A percentile compares a stretch with the other conserved stretches of the same genome.
These are phyloP conservation scores for Corylus heterophylla DNA, from an alignment of 306 rosid genomes.

Conservation along the genomic window DNA sequence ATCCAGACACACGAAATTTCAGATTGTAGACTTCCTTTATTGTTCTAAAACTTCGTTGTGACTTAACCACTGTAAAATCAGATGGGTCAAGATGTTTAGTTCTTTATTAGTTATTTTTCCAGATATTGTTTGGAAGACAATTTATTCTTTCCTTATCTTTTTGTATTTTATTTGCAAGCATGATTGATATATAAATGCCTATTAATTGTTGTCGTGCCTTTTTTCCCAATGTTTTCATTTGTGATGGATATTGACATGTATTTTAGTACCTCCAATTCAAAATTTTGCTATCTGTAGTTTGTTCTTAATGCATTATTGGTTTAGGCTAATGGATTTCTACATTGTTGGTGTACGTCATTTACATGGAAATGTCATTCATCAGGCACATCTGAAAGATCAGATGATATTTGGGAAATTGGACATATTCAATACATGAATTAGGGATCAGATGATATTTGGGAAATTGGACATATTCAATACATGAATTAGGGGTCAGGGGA, in stretches of 20 bases:
- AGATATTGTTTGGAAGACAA: neutral
- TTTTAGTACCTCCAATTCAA: neutral
- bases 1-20: neutral
- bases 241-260: neutral
- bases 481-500: neutral
- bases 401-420: neutral
- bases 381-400: neutral
- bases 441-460: neutral
- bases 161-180: neutral
- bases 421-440: too few species aligned
- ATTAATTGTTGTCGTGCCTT: neutral
- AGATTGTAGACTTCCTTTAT: neutral
- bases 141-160: too few species aligned
- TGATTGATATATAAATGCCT: neutral
- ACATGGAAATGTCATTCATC: neutral
- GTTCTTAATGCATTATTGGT: neutral
- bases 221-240: neutral
- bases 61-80: neutral
- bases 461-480: neutral
- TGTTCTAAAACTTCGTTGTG: neutral
- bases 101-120: neutral
- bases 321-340: neutral
- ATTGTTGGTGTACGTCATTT: neutral
- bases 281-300: neutral
- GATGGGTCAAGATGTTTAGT: neutral